Conservation (phyloP, 192 early-diverging fungal genomes). For the Rhizophagus sp. region DNA sequence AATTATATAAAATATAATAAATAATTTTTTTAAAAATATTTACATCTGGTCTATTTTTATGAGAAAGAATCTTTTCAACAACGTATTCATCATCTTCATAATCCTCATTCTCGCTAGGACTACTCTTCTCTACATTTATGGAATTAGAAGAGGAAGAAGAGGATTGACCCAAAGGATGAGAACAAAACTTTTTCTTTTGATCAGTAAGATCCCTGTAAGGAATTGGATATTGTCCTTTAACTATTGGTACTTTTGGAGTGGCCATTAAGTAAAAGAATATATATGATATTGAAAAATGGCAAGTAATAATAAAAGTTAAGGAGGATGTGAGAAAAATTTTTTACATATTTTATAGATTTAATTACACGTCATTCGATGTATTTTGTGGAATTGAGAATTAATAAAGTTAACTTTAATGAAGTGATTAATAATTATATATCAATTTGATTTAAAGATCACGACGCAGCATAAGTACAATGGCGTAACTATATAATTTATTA, state of each 20-base stretch:
- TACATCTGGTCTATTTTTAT: background rate
- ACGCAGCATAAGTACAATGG: too few species aligned
- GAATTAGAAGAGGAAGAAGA: background rate
- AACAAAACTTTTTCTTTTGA: background rate
- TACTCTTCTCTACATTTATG: background rate
- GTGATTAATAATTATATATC: too few species aligned
- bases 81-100: background rate
- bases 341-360: too few species aligned
- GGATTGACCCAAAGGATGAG: background rate
- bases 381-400: too few species aligned
- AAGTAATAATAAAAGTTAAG: too few species aligned
- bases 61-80: constrained; percentile 1
- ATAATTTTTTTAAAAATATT: background rate
- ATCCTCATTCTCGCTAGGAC: background rate
- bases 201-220: background rate
- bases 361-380: too few species aligned
- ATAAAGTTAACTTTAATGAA: too few species aligned
- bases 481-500: too few species aligned
- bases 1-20: background rate
- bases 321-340: too few species aligned
- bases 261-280: background rate
- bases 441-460: too few species aligned
- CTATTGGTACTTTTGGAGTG: background rate
- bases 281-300: too few species aligned
- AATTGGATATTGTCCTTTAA: background rate